These are phyloP conservation scores for Ophiostoma angusticollis DNA, from an alignment of 2,329 filamentous ascomycete species.

Conservation along the genomic window DNA sequence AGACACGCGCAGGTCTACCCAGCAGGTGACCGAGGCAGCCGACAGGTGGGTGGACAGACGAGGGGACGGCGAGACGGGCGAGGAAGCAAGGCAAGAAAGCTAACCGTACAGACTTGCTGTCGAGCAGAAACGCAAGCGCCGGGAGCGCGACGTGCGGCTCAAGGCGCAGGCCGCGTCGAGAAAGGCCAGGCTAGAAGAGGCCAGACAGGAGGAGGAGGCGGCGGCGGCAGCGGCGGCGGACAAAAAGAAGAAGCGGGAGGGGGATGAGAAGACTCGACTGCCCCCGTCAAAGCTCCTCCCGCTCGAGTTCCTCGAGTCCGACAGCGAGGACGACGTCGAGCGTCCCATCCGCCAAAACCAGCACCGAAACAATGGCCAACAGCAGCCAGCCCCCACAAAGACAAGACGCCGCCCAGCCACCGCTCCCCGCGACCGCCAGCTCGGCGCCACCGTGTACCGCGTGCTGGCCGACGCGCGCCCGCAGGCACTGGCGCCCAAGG, in stretches of 20 bases:
- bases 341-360: too few species aligned
- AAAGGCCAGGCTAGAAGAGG: constrained; percentile 23
- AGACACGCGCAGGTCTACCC: constrained; percentile 31
- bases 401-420: constrained; percentile 28
- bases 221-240: constrained; percentile 10
- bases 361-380: constrained; percentile 9
- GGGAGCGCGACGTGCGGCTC: constrained; percentile 39
- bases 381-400: too few species aligned
- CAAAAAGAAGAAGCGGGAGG: too few species aligned
- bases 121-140: constrained; percentile 40
- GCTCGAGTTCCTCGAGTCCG: constrained; percentile 41
- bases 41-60: constrained; percentile 42
- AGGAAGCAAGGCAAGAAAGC: too few species aligned
- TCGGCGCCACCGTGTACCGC: constrained; percentile 43
- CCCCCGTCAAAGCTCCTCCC: constrained; percentile 35
- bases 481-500: constrained; percentile 34
- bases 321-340: constrained; percentile 28
- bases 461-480: constrained; percentile 33
- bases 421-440: constrained; percentile 33
- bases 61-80: too few species aligned
- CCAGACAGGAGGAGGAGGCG: constrained; percentile 16
- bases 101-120: constrained; percentile 32
- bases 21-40: constrained; percentile 35
- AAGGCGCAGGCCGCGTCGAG: constrained; percentile 42
- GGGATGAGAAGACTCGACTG: constrained; percentile 15